Conservation (phyloP, 75 land plant species). For the Selaginella tamariscina region DNA sequence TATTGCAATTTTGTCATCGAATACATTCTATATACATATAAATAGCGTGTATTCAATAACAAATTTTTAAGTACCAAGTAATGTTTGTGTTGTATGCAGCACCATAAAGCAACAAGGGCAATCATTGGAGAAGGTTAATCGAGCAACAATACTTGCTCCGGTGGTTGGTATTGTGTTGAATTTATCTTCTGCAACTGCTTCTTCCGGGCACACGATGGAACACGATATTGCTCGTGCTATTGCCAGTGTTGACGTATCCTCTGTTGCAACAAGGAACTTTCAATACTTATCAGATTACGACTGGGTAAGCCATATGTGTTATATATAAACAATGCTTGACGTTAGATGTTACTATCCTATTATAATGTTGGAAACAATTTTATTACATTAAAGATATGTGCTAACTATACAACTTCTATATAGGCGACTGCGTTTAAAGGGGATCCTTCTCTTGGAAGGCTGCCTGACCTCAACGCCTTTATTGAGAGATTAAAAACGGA, state of each 20-base stretch:
- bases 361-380: too few species aligned
- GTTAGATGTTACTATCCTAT: too few species aligned
- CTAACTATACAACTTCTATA: too few species aligned
- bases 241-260: constrained; percentile 68
- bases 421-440: constrained; percentile 37
- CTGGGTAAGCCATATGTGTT: constrained; percentile 62
- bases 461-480: constrained; percentile 46
- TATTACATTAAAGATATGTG: too few species aligned
- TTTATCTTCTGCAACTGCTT: constrained; percentile 37
- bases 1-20: too few species aligned
- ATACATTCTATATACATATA: too few species aligned
- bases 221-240: constrained; percentile 54
- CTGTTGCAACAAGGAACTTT: constrained; percentile 49
- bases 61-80: too few species aligned
- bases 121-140: constrained; percentile 57
- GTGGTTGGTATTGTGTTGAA: constrained; percentile 78
- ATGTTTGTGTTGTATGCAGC: constrained; percentile 29
- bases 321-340: too few species aligned
- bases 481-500: constrained; percentile 30
- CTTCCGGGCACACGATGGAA: constrained; percentile 18
- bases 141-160: constrained; percentile 81
- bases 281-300: constrained; percentile 60
- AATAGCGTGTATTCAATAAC: too few species aligned
- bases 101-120: constrained; percentile 58
- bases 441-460: constrained; percentile 46